phyloP scores from a whole-genome alignment of 1,284 basidiomycete species.

The Naganishia sp. region DNA sequence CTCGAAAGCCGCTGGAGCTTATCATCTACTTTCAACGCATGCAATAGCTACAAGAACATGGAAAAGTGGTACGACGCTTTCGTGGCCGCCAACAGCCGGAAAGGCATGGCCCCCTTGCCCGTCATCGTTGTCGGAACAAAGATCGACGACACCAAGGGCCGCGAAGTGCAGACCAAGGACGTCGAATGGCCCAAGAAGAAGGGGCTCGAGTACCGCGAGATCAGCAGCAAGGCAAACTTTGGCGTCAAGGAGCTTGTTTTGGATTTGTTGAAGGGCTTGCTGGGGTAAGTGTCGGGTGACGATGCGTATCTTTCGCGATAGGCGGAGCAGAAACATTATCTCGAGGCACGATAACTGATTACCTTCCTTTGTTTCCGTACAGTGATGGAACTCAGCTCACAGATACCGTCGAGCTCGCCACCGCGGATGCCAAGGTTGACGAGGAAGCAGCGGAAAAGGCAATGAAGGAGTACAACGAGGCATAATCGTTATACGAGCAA shows the following conservation, averaged over 20 bases:
- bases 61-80: constrained; percentile 37
- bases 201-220: constrained; percentile 36
- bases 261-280: constrained; percentile 32
- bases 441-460: constrained; percentile 32
- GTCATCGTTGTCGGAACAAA: constrained; percentile 38
- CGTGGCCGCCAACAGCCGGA: constrained; percentile 33
- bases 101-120: constrained; percentile 34
- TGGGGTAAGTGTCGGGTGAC: constrained; percentile 33
- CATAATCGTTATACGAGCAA: neutral
- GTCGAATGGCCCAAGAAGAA: constrained; percentile 36
- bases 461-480: constrained; percentile 36
- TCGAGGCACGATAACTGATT: neutral
- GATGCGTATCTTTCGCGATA: neutral
- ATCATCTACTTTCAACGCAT: neutral
- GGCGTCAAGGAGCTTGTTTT: constrained; percentile 36
- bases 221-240: constrained; percentile 37
- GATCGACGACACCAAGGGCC: constrained; percentile 36
- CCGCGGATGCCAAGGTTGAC: constrained; percentile 34
- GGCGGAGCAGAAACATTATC: neutral
- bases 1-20: neutral
- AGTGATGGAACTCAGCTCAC: constrained; percentile 37
- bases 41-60: constrained; percentile 34
- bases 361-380: neutral
- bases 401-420: constrained; percentile 33
- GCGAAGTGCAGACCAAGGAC: constrained; percentile 37